Percentiles rank a stretch among this genome's conserved stretches.
Conservation (phyloP, 257 asterid genomes). For the Solanum bulbocastanum region DNA sequence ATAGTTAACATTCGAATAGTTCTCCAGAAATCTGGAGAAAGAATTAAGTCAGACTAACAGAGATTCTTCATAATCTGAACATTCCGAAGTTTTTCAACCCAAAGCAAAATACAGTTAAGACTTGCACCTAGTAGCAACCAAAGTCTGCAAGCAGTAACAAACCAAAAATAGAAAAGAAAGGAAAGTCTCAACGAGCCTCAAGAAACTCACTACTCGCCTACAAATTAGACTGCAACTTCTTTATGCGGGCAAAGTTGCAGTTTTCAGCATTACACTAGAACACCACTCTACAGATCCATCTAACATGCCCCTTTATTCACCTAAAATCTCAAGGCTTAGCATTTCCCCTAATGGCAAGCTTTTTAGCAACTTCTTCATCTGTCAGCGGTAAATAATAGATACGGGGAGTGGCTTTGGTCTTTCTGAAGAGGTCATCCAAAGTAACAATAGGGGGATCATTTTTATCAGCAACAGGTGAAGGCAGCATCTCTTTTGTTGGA, state of each 20-base stretch:
- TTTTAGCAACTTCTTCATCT: conserved; percentile 20
- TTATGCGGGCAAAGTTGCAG: background rate
- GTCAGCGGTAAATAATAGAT: conserved; percentile 30
- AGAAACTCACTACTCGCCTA: background rate
- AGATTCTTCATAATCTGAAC: background rate
- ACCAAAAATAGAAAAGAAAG: background rate
- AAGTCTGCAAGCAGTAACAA: background rate
- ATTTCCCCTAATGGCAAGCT: conserved; percentile 2
- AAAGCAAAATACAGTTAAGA: background rate
- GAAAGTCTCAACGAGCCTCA: background rate
- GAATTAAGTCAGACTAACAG: background rate
- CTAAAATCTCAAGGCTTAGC: background rate
- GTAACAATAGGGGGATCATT: conserved; percentile 14
- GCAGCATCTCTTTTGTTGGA: conserved; percentile 1
- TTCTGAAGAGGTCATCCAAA: conserved; percentile 28
- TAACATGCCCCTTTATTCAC: background rate
- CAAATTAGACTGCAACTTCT: background rate
- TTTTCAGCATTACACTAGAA: background rate
- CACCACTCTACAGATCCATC: background rate
- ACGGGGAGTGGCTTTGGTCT: conserved; percentile 25
- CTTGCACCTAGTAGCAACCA: background rate
- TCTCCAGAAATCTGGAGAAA: background rate
- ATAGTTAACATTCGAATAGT: background rate
- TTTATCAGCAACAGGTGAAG: conserved; percentile 3
- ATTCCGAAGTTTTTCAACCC: background rate